Percentiles rank a stretch among this genome's conserved stretches.
Conservation (phyloP, 768 basidiomycete species). For the Mycena filopes region DNA sequence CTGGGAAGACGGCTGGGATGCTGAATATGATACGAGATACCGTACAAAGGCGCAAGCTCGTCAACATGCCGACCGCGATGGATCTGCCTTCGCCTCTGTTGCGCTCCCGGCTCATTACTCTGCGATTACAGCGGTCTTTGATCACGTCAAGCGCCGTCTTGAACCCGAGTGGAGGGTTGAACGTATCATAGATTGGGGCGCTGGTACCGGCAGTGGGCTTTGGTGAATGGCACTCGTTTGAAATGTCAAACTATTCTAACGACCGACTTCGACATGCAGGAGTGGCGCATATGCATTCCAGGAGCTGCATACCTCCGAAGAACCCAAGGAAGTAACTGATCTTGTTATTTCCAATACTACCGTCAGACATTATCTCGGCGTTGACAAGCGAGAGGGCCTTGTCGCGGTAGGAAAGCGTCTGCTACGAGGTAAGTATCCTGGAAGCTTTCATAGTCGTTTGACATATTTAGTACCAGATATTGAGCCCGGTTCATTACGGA, state of each 20-base stretch:
- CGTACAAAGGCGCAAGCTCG: constrained; percentile 66
- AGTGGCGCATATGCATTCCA: constrained; percentile 81
- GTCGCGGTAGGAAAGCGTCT: constrained; percentile 73
- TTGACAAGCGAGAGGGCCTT: constrained; percentile 83
- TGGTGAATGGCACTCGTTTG: constrained; percentile 62
- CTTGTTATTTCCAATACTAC: constrained; percentile 58
- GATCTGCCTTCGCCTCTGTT: constrained; percentile 85
- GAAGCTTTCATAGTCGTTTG: neutral
- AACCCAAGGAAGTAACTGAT: constrained; percentile 42
- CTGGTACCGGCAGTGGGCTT: constrained; percentile 83
- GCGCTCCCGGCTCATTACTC: constrained; percentile 90
- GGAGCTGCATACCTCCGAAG: constrained; percentile 37
- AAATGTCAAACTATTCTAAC: constrained; percentile 20
- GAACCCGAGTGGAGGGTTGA: constrained; percentile 70
- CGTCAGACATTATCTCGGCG: constrained; percentile 71
- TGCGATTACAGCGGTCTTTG: constrained; percentile 79
- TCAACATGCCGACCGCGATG: constrained; percentile 75
- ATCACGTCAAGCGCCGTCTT: constrained; percentile 71
- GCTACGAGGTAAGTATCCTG: constrained; percentile 56
- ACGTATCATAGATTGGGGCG: constrained; percentile 85
- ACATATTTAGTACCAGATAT: constrained; percentile 48
- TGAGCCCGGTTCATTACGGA: constrained; percentile 54
- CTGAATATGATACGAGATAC: constrained; percentile 67
- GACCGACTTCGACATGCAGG: constrained; percentile 14
- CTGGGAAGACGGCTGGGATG: constrained; percentile 60